Conservation (phyloP, 768 basidiomycete species). For the Gloeopeniophorella convolvens region DNA sequence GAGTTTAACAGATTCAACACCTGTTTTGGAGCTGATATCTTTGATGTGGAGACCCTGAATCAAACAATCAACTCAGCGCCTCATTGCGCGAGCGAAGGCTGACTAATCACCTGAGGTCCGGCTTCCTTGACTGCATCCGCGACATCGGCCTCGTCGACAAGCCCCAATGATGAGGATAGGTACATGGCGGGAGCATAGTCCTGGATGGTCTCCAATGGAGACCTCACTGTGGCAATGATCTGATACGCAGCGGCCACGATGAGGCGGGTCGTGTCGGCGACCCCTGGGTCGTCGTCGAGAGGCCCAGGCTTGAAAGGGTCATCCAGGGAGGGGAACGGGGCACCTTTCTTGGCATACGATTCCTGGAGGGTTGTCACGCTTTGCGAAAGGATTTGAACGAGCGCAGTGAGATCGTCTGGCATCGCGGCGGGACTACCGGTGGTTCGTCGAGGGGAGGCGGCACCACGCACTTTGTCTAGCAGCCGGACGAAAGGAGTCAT, state of each 20-base stretch:
- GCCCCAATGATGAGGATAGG: background rate
- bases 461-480: too few relatives aligned
- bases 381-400: background rate
- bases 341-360: background rate
- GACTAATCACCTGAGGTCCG: constrained; percentile 3
- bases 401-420: background rate
- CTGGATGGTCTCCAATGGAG: constrained; percentile 1
- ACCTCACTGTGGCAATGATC: constrained; percentile 5
- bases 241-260: constrained; percentile 2
- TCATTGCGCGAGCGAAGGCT: too few relatives aligned
- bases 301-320: background rate
- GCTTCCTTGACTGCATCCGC: constrained; percentile 6
- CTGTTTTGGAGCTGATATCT: constrained; percentile 3
- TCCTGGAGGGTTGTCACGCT: constrained; percentile 1
- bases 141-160: constrained; percentile 1
- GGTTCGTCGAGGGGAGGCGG: too few relatives aligned
- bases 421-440: too few relatives aligned
- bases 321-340: constrained; percentile 7
- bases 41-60: constrained; percentile 10
- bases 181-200: constrained; percentile 1
- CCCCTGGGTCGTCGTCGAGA: background rate
- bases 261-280: background rate
- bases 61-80: too few relatives aligned
- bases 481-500: too few relatives aligned
- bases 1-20: constrained; percentile 1